Percentiles rank a stretch among this genome's conserved stretches.
Evolutionary conservation across 2,329 filamentous ascomycete species (phyloP).

Genomic region (Chaetomium olivaceum): DNA sequence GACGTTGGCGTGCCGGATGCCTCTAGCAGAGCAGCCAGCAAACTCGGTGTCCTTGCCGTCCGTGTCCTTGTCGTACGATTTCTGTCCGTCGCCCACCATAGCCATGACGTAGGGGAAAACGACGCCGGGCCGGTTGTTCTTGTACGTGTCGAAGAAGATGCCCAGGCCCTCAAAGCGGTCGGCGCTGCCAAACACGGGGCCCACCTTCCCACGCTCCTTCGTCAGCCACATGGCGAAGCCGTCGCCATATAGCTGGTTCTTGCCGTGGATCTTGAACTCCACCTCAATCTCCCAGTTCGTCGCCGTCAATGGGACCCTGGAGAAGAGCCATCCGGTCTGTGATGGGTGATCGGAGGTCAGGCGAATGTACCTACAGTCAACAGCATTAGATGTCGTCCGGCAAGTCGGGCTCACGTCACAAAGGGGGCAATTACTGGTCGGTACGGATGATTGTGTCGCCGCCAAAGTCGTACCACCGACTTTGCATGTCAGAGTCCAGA

Average conservation of each 20-base stretch:
- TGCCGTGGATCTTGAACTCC: slow-evolving; percentile 91
- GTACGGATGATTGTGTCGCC: slow-evolving; percentile 84
- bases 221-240: slow-evolving; percentile 98
- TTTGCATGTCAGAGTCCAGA: slow-evolving; percentile 96
- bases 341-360: slow-evolving; percentile 88
- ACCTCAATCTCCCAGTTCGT: slow-evolving; percentile 99
- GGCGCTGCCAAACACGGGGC: slow-evolving; percentile 81
- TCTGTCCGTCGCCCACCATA: slow-evolving; percentile 92
- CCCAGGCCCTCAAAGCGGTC: slow-evolving; percentile 94
- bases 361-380: slow-evolving; percentile 74
- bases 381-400: slow-evolving; percentile 31
- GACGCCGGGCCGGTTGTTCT: slow-evolving; percentile 95
- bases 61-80: slow-evolving; percentile 85
- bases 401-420: neutral
- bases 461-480: slow-evolving; percentile 98
- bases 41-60: slow-evolving; percentile 93
- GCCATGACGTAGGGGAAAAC: slow-evolving; percentile 99
- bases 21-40: slow-evolving; percentile 91
- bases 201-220: slow-evolving; percentile 78
- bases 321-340: slow-evolving; percentile 91
- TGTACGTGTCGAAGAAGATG: slow-evolving; percentile 98
- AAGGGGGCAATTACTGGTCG: slow-evolving; percentile 57
- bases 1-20: slow-evolving; percentile 75
- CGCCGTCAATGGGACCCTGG: slow-evolving; percentile 87
- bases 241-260: slow-evolving; percentile 88